Evolutionary conservation across 768 basidiomycete genomes (phyloP), one percentile per base, ranked within the genome.

Genomic region (Trametes villosa): DNA sequence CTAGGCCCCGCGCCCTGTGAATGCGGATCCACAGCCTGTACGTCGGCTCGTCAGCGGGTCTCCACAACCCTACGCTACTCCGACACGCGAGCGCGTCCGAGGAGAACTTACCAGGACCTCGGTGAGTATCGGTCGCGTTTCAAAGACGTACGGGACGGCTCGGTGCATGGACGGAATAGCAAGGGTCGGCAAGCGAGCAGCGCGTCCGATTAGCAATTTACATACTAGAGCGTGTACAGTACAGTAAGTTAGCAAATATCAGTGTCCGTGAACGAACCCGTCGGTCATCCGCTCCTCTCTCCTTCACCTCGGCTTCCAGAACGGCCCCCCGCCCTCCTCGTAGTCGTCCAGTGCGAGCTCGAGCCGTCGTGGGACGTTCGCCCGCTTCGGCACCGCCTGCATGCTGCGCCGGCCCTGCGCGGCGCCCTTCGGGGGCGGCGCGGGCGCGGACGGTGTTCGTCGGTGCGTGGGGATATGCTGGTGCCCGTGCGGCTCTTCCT

Each of bases 401-500:
- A 57, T 33, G 52, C 58, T 63, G 57, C 50, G 62, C 8, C 40
- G 52, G 54, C 47, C 59, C 58, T 57, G 53, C 50, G 55, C 9
- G 49, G 56, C 51, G 40, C 55, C 55, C 53, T 62, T 52, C n/a
- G 60, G 44, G 27, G 40, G 60, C 12, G 41, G 33, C 40, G 61
- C 60, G 30, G 59, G 49, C 22, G 44, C 65, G 24, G 60, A 64
- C 48, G 51, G 40, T 15, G 59, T 45, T 31, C 42, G 48, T 22
- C 50, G 55, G 45, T 47, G 49, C 2, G 31, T 53, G 67, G 46
- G n/a, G n/a, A n/a, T n/a, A n/a, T n/a, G n/a, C n/a, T n/a, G n/a
- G n/a, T n/a, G 62, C 56, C 60, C 34, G 72, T 78, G 63, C 20
- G 46, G 27, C 20, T 26, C 22, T 60, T 71, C 68, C 48, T 72